Conservation (phyloP, 768 basidiomycete species). For the Rhodotorula paludigena region DNA sequence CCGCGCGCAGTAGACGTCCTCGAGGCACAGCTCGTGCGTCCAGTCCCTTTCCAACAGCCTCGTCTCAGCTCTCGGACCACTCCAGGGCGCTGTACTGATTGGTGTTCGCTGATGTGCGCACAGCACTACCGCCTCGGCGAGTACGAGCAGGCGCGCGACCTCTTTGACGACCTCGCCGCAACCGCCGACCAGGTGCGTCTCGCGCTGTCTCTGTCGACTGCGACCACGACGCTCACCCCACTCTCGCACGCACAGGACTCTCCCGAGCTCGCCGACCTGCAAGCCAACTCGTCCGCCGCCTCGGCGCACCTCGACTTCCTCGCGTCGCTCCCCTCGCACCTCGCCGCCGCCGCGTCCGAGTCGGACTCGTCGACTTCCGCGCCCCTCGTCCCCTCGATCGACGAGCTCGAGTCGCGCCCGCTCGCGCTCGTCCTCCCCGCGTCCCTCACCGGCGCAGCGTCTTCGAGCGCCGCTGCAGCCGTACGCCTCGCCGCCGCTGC, state of each 20-base stretch:
- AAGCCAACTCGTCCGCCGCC: constrained; percentile 47
- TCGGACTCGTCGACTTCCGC: neutral
- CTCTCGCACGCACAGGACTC: constrained; percentile 44
- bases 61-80: neutral
- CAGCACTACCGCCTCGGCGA: constrained; percentile 48
- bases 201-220: no score
- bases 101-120: neutral
- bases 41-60: neutral
- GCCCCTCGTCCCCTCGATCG: constrained; percentile 19
- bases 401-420: constrained; percentile 42
- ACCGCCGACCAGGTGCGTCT: constrained; percentile 45
- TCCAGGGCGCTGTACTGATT: neutral
- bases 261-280: constrained; percentile 48
- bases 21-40: constrained; percentile 50
- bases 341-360: constrained; percentile 9
- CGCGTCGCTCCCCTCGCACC: constrained; percentile 31
- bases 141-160: constrained; percentile 45
- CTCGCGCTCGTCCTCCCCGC: constrained; percentile 36
- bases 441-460: no score
- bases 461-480: neutral
- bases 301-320: constrained; percentile 46
- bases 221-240: no score
- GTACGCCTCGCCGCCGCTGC: constrained; percentile 25
- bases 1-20: constrained; percentile 46
- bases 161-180: constrained; percentile 48